A percentile compares a stretch with the other conserved stretches of the same genome.
These are phyloP conservation scores for Sedum album DNA, from an alignment of 164 flowering plant species.

Conservation along the genomic window DNA sequence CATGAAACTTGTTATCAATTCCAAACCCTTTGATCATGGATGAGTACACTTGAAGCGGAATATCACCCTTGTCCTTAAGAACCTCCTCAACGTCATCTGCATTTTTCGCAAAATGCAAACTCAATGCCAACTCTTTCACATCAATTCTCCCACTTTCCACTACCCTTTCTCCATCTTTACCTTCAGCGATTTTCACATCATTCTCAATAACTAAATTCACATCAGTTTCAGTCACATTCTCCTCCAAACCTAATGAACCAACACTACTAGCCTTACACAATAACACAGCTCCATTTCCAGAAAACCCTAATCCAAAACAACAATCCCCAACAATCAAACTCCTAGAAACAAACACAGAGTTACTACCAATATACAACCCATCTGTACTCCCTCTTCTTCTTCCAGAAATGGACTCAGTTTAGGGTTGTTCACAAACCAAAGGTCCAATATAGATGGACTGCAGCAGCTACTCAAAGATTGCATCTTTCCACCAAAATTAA, in stretches of 20 bases:
- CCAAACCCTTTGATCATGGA: conserved; percentile 73
- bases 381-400: not conserved
- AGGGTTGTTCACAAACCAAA: not conserved
- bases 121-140: conserved; percentile 55
- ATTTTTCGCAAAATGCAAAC: conserved; percentile 42
- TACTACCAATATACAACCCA: not conserved
- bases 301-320: not conserved
- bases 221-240: conserved; percentile 4
- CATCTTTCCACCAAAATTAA: not conserved
- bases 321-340: not conserved
- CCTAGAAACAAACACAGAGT: not conserved
- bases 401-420: not conserved
- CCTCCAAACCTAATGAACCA: conserved; percentile 1
- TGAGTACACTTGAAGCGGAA: conserved; percentile 71
- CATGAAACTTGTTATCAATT: conserved; percentile 37
- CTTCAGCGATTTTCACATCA: conserved; percentile 6
- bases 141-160: conserved; percentile 34
- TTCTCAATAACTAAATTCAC: no score
- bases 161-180: conserved; percentile 13
- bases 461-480: conserved; percentile 1
- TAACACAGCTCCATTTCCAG: not conserved
- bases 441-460: not conserved
- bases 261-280: not conserved
- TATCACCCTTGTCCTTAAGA: conserved; percentile 44
- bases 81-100: conserved; percentile 75